Evolutionary conservation across 305 asterid genomes (phyloP).

Genomic region (Fraxinus latifolia): DNA sequence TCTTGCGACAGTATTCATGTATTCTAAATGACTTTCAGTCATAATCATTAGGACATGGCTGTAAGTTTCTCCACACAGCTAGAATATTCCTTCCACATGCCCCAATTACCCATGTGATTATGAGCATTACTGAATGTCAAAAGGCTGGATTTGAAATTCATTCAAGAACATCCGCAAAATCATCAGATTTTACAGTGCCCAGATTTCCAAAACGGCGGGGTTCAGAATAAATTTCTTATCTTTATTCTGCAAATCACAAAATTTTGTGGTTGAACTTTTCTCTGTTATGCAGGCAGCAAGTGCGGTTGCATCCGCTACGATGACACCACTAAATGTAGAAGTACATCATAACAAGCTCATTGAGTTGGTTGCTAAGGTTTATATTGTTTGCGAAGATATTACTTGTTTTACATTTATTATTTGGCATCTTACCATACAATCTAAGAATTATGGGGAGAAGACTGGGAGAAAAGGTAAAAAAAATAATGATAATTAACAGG

Average conservation of each 20-base stretch:
- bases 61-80: not conserved
- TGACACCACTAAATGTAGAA: constrained; percentile 77
- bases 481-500: constrained; percentile 51
- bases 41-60: not conserved
- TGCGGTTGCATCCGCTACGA: constrained; percentile 81
- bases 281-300: constrained; percentile 61
- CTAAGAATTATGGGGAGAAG: constrained; percentile 13
- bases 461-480: constrained; percentile 6
- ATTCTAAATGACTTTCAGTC: not conserved
- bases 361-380: constrained; percentile 82
- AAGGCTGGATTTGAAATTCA: not conserved
- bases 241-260: not conserved
- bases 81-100: not conserved
- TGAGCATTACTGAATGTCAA: not conserved
- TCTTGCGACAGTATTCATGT: constrained; percentile 10
- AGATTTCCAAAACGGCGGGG: not conserved
- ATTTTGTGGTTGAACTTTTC: constrained; percentile 12
- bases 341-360: constrained; percentile 76
- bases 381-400: constrained; percentile 23
- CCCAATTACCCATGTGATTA: not conserved
- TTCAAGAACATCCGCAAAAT: not conserved
- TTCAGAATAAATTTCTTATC: constrained; percentile 1
- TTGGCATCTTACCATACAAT: constrained; percentile 13
- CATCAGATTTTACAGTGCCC: not conserved
- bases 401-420: constrained; percentile 10